Evolutionary conservation across 1,284 basidiomycete genomes (phyloP), one percentile per base, ranked within the genome.

Genomic region (Cystobasidium pallidum): DNA sequence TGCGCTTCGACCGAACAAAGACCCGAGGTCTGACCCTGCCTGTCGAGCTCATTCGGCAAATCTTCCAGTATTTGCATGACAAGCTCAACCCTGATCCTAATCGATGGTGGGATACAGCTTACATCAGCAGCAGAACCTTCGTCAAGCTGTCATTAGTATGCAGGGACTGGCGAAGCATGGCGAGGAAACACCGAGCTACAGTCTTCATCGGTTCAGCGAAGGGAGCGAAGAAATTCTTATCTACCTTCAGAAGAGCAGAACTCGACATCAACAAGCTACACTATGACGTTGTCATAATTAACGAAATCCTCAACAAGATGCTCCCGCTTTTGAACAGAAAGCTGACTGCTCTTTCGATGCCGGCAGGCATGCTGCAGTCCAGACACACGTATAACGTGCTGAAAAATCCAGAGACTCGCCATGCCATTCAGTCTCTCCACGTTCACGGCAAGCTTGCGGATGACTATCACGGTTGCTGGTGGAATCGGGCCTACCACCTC

Each of bases 61-160:
- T 64, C 26, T 36, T 64, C 45, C 17, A 49, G 3, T 21, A 11
- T 28, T 28, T 64, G 6, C 32, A 64, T 17, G 26, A 51, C 10
- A 8, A 17, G 10, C 15, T 64, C 8, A 47, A 64, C 10, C 45
- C 43, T 41, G 28, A 47, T 41, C 32, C 11, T 8, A 24, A 7
- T 24, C 62, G 32, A n/a, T 64, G 62, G 62, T 64, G 62, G 62
- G 47, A 49, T 10, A 64, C 62, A 41, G 43, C 45, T n/a, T 19
- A 36, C 17, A 51, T 6, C 21, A 70, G 43, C 43, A 70, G 39
- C 47, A 51, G 21, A 10, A 34, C 47, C 6, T 70, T 57, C 43
- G 36, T 70, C 58, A 62, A 45, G n/a, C 47, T 70, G 8, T 59
- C 57, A 6, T 28, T 70, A 10, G 67, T 70, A 26, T 34, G 67